A percentile compares a stretch with the other conserved stretches of the same genome.
phyloP scores from a whole-genome alignment of 2,329 filamentous ascomycete genomes.

The Conoideocrella luteorostrata region DNA sequence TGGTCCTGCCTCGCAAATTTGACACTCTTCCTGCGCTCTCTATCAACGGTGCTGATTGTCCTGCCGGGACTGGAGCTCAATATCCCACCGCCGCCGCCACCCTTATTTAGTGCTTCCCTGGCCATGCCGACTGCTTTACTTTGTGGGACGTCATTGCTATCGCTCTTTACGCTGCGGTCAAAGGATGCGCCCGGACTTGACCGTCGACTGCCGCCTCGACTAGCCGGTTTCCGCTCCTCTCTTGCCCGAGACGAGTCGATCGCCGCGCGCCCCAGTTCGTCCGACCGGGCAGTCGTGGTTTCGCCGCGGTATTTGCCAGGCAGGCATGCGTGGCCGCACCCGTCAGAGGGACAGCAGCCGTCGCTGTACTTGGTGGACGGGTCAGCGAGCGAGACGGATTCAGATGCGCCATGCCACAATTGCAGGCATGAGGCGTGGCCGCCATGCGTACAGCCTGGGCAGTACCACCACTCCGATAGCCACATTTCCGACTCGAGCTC shows the following conservation, averaged over 20 bases:
- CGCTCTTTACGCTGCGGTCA: conserved; percentile 29
- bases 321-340: conserved; percentile 58
- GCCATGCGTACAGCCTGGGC: conserved; percentile 55
- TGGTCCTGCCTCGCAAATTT: conserved; percentile 46
- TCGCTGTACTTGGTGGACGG: conserved; percentile 34
- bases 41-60: conserved; percentile 28
- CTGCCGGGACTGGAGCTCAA: conserved; percentile 46
- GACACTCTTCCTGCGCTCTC: conserved; percentile 57
- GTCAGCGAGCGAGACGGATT: conserved; percentile 14
- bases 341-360: conserved; percentile 58
- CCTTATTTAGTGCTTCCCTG: conserved; percentile 42
- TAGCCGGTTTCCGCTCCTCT: conserved; percentile 18
- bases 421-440: conserved; percentile 55
- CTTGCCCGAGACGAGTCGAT: conserved; percentile 30
- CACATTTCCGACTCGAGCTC: conserved; percentile 14
- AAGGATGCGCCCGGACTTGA: conserved; percentile 19
- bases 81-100: conserved; percentile 26
- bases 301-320: conserved; percentile 50
- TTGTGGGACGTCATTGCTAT: conserved; percentile 49
- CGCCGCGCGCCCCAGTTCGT: conserved; percentile 45
- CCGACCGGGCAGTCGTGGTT: conserved; percentile 35
- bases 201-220: conserved; percentile 12
- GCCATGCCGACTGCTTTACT: conserved; percentile 56
- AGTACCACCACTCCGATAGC: conserved; percentile 54
- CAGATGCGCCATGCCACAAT: conserved; percentile 46